Base-by-base conservation (phyloP, 2,329 filamentous ascomycete genomes). In the Esteya vermicola region DNA sequence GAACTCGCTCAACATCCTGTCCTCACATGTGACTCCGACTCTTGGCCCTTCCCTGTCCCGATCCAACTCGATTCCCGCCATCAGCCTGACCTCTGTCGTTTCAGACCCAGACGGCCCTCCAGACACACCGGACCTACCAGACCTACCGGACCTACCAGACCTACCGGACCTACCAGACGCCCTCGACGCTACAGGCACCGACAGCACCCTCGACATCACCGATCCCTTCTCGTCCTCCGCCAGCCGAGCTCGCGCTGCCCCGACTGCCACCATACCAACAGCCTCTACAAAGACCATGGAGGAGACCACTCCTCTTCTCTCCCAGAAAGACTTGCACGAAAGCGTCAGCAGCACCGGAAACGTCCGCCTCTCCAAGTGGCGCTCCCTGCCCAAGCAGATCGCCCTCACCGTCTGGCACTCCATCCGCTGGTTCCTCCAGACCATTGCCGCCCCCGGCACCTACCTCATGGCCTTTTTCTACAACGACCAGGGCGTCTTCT, bases 1-100 rank as follows among this genome's bases (percentile, higher is more conserved):
- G 89, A 95, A 95, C 78, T 93, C 88, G 54, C 70, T 94, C 68
- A 93, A 91, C 66, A 85, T 94, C 60, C 76, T 95, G 59, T 91
- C 85, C 55, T 78, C 84, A 58, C 80, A 82, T 64, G 83, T 88
- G 58, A 77, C 75, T 51, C 72, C 75, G 50, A 59, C 73, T 39
- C 61, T 72, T 44, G 77, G 75, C 52, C 71, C 75, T 49, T 59
- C 73, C 40, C 62, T 72, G 43, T 75, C 74, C 43, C 68, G 74
- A 56, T 71, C 72, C 46, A 78, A 76, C 57, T 78, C 75, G 22
- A 62, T 76, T 52, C 64, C 64, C 50, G 68, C 67, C 45, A 57
- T 75, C 45, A 62, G 65, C 45, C 54, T 70, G 36, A 61, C 63
- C 37, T n/a, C n/a, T n/a, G 57, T 67, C 47, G 54, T 62, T 43